These are phyloP conservation scores for Begonia fuchsioides DNA, from an alignment of 306 rosid species.

Conservation along the genomic window DNA sequence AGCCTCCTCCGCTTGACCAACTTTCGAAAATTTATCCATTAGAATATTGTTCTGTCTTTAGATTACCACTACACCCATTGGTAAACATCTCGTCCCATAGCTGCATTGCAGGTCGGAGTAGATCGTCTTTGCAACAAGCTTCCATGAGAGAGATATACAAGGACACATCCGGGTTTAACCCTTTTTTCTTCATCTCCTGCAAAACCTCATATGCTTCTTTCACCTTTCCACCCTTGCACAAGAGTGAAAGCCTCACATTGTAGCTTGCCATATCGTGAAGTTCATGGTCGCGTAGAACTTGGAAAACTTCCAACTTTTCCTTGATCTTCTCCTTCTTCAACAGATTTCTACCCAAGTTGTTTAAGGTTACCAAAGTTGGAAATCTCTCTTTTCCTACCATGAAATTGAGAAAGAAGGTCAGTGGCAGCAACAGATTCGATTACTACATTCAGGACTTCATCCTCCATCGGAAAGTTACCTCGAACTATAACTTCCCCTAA, in stretches of 20 bases:
- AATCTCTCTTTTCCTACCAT: conserved; percentile 58
- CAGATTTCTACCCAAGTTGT: conserved; percentile 50
- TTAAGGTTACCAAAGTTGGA: conserved; percentile 46
- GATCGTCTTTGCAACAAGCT: conserved; percentile 77
- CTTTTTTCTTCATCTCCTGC: conserved; percentile 70
- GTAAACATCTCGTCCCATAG: conserved; percentile 99
- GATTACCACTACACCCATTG: conserved; percentile 51
- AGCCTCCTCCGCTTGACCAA: conserved; percentile 67
- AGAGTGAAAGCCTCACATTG: conserved; percentile 52
- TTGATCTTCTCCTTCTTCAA: conserved; percentile 40
- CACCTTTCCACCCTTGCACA: conserved; percentile 67
- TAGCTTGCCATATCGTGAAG: conserved; percentile 56
- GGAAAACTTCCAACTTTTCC: conserved; percentile 50
- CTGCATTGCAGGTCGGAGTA: conserved; percentile 67
- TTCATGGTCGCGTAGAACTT: conserved; percentile 24
- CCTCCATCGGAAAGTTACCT: conserved; percentile 59
- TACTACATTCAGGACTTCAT: conserved; percentile 59
- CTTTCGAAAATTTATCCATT: conserved; percentile 46
- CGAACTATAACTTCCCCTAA: conserved; percentile 56
- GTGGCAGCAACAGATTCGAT: conserved; percentile 50
- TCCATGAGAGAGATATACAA: conserved; percentile 68
- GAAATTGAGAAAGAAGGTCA: conserved; percentile 46
- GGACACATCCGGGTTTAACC: conserved; percentile 36
- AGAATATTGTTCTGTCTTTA: conserved; percentile 69
- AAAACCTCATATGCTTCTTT: conserved; percentile 70